Evolutionary conservation across 331 rosid genomes (phyloP).

Genomic region (Erythrophleum ivorense): DNA sequence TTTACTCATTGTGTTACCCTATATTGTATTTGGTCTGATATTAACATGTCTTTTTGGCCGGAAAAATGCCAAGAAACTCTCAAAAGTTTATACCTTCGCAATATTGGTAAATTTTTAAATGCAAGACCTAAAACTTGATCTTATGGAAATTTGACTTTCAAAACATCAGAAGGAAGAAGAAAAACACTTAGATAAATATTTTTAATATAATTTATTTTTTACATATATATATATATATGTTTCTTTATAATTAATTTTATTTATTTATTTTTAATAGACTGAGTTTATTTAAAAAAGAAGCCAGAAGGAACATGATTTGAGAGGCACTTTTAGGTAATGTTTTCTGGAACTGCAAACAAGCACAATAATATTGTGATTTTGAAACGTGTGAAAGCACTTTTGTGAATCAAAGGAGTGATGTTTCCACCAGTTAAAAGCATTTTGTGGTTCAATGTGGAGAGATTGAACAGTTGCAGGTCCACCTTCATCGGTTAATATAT

Average conservation of each 20-base stretch:
- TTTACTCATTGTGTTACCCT: no score
- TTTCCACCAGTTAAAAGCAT: constrained; percentile 35
- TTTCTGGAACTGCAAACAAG: constrained; percentile 1
- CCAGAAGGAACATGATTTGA: constrained; percentile 36
- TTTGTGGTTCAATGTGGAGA: not conserved
- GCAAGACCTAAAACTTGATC: not conserved
- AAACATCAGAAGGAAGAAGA: not conserved
- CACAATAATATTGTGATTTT: not conserved
- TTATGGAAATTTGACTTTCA: not conserved
- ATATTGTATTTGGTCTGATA: no score
- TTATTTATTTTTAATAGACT: no score
- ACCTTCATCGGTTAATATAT: constrained; percentile 52
- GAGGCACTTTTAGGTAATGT: constrained; percentile 23
- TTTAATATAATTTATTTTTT: no score
- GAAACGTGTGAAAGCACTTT: constrained; percentile 36
- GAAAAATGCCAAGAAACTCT: no score
- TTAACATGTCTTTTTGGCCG: no score
- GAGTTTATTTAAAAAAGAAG: not conserved
- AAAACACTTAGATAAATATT: no score
- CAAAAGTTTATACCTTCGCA: no score
- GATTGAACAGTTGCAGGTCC: constrained; percentile 40
- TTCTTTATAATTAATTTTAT: no score
- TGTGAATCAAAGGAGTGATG: constrained; percentile 33
- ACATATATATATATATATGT: no score
- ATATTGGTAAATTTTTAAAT: no score